Evolutionary conservation across 2,329 filamentous ascomycete species (phyloP), one percentile per base, ranked within the genome.

Genomic region (Diaporthe sp.): DNA sequence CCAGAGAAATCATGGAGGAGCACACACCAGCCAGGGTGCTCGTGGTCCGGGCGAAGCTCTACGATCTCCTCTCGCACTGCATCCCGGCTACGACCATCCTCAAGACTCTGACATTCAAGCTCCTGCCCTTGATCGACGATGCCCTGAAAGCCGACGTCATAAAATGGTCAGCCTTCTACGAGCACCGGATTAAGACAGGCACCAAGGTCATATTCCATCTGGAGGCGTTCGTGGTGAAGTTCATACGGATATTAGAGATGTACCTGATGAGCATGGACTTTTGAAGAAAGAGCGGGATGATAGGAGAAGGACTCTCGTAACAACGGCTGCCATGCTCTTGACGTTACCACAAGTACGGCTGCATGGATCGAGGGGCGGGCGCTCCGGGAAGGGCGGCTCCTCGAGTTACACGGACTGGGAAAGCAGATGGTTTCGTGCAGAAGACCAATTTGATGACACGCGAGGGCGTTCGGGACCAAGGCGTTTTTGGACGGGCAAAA

Each of bases 131-230:
- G 81, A 94, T 98, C 72, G 96, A 98, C 80, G 96, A 98, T 82
- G 92, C 90, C 34, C 86, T 99, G 69, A 98, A 98, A 84, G 92
- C 94, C 2, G 96, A 99, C 74, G 93, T 99, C 6, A 94, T 99
- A 79, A 95, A 94, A 82, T 99, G 97, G 97, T 94, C 95, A 6
- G 96, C 97, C 0, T 98, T 98, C 81, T 99, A 98, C 84, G 97
- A 99, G 85, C 97, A 99, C 84, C 91, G 97, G 77, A 94, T 98
- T 85, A 94, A 94, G 83, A 94, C 94, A 79, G 97, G 97, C 70
- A 95, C 90, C 76, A 99, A 99, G 89, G 94, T 98, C 75, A 98
- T 99, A 77, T 99, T 99, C 85, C 97, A 99, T 82, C 87, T 99
- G 5, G 97, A 99, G 85, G 97, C 97, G 4, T 99, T 99, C 85